Evolutionary conservation across 768 basidiomycete species (phyloP), one percentile per base, ranked within the genome.

Genomic region (Lyophyllum atratum): DNA sequence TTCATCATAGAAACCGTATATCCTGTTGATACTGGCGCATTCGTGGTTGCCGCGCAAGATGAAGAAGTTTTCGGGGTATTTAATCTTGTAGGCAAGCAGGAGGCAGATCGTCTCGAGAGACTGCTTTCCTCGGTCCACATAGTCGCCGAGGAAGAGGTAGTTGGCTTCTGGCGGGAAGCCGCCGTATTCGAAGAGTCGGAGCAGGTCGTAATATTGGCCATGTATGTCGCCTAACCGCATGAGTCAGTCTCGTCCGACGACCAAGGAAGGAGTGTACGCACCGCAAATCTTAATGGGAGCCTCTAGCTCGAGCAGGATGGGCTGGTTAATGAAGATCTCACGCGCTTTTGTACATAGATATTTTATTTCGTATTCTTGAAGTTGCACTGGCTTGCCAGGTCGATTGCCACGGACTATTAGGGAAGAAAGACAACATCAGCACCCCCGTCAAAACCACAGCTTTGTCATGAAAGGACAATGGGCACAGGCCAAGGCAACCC

Each of bases 31-130:
- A 74, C 93, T 94, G 63, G 96, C 96, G 71, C 96, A 97, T 77
- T 99, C 96, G 75, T 99, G 96, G 78, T 99, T 99, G 66, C 96
- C 96, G 67, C 96, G 82, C 60, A 99, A 85, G 73, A 99, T 95
- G 81, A 99, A 99, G 80, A 99, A 99, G 82, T 99, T 99, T 85
- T 99, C 96, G 51, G 96, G 96, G 81, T 98, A 99, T 84, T 98
- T 99, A 83, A 96, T 96, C 85, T 99, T 99, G 90, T 99, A 99
- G 45, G 96, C 95, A 64, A 99, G 87, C 58, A 99, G 83, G 45
- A 99, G 87, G 72, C 96, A 98, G 72, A 99, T 99, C n/a, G 96
- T 99, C 79, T 99, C 96, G 68, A 99, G 84, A 46, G 92, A 94
- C 75, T 99, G 96, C 76, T 99, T 99, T 66, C 96, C 96, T 72